A percentile compares a stretch with the other conserved stretches of the same genome.
Conservation (phyloP, 176 grass and related monocot species). For the Puccinellia tenuiflora region DNA sequence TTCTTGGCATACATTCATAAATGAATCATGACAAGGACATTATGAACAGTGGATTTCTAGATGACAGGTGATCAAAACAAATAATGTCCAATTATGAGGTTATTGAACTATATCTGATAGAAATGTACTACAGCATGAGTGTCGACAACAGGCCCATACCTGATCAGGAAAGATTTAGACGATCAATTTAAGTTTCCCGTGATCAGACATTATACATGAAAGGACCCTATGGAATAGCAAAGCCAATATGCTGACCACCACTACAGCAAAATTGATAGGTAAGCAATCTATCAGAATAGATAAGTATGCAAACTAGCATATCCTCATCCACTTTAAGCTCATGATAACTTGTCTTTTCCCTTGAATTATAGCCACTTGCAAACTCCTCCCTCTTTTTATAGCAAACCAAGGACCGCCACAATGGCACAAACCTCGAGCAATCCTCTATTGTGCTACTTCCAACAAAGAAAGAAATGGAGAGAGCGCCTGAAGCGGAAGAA, state of each 20-base stretch:
- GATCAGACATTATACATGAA: conserved; percentile 23
- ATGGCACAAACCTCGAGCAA: conserved; percentile 34
- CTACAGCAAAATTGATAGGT: conserved; percentile 12
- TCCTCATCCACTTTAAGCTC: conserved; percentile 40
- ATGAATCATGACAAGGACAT: conserved; percentile 2
- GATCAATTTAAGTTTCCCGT: conserved; percentile 34
- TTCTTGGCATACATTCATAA: background rate
- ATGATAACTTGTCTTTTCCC: conserved; percentile 39
- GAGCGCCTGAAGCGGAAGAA: conserved; percentile 26
- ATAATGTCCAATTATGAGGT: background rate
- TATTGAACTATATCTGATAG: conserved; percentile 22
- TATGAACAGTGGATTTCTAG: background rate
- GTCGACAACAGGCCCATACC: conserved; percentile 17
- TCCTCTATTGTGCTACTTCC: conserved; percentile 23
- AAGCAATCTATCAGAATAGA: conserved; percentile 10
- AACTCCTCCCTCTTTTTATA: conserved; percentile 63
- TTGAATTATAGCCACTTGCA: conserved; percentile 65
- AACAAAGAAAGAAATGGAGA: conserved; percentile 51
- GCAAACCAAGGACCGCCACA: conserved; percentile 23
- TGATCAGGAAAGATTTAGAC: conserved; percentile 26
- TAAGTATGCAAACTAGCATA: conserved; percentile 43
- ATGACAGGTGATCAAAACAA: background rate
- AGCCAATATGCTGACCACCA: conserved; percentile 40
- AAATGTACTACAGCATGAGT: conserved; percentile 17
- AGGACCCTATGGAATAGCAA: conserved; percentile 35